Evolutionary conservation across 768 basidiomycete species (phyloP), one percentile per base, ranked within the genome.

Genomic region (Sporobolomyces phaffii): DNA sequence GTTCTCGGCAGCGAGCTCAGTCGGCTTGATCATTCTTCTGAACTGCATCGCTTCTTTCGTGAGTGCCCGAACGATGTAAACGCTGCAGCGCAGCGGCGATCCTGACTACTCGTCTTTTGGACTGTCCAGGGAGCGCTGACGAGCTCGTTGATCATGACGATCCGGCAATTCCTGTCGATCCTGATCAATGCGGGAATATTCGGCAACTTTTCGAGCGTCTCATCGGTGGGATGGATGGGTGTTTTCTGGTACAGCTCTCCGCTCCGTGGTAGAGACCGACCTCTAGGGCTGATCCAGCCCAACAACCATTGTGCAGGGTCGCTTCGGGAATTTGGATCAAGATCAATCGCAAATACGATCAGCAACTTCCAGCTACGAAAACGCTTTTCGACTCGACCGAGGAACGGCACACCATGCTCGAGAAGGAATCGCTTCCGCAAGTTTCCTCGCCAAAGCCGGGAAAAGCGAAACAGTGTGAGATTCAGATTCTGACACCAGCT

Each of bases 111-210:
- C n/a, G n/a, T 20, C 44, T 45, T 18, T 24, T 22, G 44, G 9
- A 22, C 14, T 5, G 1, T 17, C 22, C 41, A 69, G 68, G 69
- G 69, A 6, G 69, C 69, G 8, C 53, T 71, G 9, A 66, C 69
- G 11, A 56, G 52, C 5, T 60, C 57, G 3, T 47, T 71, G n/a
- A 67, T 71, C 53, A 71, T 71, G 69, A 71, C 74, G 1, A 63
- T 63, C 33, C 66, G 74, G 0, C 74, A 75, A 47, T 75, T 75
- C 69, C 63, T 73, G 11, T 65, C 62, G 22, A 75, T 75, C 51
- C 68, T 75, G 29, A 58, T 75, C 65, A 75, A 75, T 44, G 74
- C 74, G n/a, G 70, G 68, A 2, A 47, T 69, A n/a, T 75, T 75
- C 45, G 73, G 73, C 22, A 73, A 70, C 57, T 71, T 73, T 29